Percentiles rank a stretch among this genome's conserved stretches.
phyloP scores from a whole-genome alignment of 2,329 filamentous ascomycete genomes.

The Coniella lustricola region DNA sequence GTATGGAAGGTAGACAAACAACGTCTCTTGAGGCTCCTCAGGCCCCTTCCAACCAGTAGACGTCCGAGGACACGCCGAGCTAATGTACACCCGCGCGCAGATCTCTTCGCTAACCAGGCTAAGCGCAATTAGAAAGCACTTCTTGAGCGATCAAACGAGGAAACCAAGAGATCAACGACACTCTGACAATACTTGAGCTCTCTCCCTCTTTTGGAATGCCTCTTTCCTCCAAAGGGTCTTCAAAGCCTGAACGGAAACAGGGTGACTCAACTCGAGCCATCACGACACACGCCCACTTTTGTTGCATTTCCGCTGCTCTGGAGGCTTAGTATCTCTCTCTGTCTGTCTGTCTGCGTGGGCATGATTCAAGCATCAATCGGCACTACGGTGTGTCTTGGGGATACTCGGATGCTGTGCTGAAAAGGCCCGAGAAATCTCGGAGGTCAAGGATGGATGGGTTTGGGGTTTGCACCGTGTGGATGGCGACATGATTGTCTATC shows the following conservation, averaged over 20 bases:
- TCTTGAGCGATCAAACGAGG: background rate
- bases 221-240: too few species aligned
- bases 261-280: background rate
- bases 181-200: too few species aligned
- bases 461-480: background rate
- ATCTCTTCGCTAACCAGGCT: conserved; percentile 27
- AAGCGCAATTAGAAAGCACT: background rate
- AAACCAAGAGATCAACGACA: background rate
- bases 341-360: too few species aligned
- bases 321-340: too few species aligned
- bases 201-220: too few species aligned
- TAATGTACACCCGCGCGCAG: conserved; percentile 19
- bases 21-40: background rate
- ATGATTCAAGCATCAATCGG: too few species aligned
- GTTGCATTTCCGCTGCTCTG: too few species aligned
- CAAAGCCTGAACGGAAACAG: too few species aligned
- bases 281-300: too few species aligned
- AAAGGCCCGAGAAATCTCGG: background rate
- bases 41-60: background rate
- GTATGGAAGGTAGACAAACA: conserved; percentile 16
- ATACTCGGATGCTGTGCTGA: too few species aligned
- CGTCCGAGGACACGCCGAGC: background rate
- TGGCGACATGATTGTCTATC: background rate
- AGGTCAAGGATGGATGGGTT: background rate
- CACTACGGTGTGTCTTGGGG: too few species aligned